phyloP scores from a whole-genome alignment of 805 yeast genomes.

The Saccharomycopsis guyanensis region DNA sequence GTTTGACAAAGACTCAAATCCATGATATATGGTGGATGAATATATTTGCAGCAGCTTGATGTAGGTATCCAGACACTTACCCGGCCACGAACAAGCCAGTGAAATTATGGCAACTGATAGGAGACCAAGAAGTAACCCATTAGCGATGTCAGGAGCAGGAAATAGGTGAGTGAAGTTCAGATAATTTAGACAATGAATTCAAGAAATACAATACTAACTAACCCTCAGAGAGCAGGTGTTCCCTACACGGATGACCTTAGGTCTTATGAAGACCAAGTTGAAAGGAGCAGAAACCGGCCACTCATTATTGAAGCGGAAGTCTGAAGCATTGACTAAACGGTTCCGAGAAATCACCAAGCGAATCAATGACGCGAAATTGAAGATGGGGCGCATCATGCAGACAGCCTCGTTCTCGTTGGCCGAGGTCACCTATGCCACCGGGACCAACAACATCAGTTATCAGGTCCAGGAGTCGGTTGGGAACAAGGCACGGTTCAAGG shows the following conservation, averaged over 20 bases:
- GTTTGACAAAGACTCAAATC: slow-evolving; percentile 12
- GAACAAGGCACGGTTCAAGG: slow-evolving; percentile 75
- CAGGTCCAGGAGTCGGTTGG: slow-evolving; percentile 94
- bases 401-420: slow-evolving; percentile 96
- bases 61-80: neutral
- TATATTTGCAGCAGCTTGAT: too few relatives aligned
- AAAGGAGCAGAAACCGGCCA: slow-evolving; percentile 98
- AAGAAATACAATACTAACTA: slow-evolving; percentile 11
- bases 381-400: slow-evolving; percentile 98
- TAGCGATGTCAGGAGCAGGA: slow-evolving; percentile 64
- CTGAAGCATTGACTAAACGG: slow-evolving; percentile 93
- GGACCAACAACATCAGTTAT: slow-evolving; percentile 80
- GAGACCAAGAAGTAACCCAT: too few relatives aligned
- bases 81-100: neutral
- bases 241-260: slow-evolving; percentile 96
- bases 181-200: neutral
- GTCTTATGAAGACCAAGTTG: slow-evolving; percentile 88
- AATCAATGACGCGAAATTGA: slow-evolving; percentile 90
- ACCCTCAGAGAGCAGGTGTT: slow-evolving; percentile 79
- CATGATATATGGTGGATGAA: neutral
- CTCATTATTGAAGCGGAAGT: slow-evolving; percentile 84
- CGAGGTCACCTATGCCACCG: slow-evolving; percentile 95
- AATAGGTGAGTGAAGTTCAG: slow-evolving; percentile 32
- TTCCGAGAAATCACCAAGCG: slow-evolving; percentile 92
- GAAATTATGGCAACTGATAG: too few relatives aligned